Evolutionary conservation across 192 early-diverging fungal genomes (phyloP).

Genomic region (Phycomyces blakesleeanus): DNA sequence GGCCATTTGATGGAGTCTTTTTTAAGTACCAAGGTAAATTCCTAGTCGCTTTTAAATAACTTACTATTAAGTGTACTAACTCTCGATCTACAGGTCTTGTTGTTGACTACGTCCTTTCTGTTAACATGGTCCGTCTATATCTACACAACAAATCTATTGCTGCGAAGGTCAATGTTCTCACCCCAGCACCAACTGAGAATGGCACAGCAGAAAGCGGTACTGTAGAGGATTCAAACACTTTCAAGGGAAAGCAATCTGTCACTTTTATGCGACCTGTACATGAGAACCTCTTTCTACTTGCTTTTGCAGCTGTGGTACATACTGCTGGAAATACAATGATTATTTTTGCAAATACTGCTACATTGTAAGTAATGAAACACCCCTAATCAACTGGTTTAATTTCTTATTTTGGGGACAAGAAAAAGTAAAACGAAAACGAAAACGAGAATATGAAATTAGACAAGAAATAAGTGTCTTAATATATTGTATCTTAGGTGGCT

Average conservation of each 20-base stretch:
- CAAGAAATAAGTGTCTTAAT: too few relatives aligned
- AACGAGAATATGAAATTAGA: too few relatives aligned
- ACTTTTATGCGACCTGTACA: neutral
- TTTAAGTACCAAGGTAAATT: slow-evolving; percentile 29
- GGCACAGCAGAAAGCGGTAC: slow-evolving; percentile 2
- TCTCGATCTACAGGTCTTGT: slow-evolving; percentile 6
- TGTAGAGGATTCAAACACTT: slow-evolving; percentile 4
- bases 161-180: neutral
- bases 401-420: too few relatives aligned
- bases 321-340: slow-evolving; percentile 18
- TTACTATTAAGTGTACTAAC: too few relatives aligned
- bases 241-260: neutral
- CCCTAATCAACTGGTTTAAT: too few relatives aligned
- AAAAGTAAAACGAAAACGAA: too few relatives aligned
- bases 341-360: slow-evolving; percentile 9
- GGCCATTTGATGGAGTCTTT: slow-evolving; percentile 36
- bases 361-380: slow-evolving; percentile 16
- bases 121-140: slow-evolving; percentile 27
- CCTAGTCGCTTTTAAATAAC: too few relatives aligned
- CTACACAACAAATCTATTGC: slow-evolving; percentile 7
- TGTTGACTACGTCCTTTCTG: slow-evolving; percentile 9
- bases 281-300: slow-evolving; percentile 4
- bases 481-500: slow-evolving; percentile 15
- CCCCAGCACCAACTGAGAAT: neutral
- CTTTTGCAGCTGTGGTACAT: slow-evolving; percentile 17